Conservation (phyloP, 352 stramenopile species). For the Phytophthora cryptogea region DNA sequence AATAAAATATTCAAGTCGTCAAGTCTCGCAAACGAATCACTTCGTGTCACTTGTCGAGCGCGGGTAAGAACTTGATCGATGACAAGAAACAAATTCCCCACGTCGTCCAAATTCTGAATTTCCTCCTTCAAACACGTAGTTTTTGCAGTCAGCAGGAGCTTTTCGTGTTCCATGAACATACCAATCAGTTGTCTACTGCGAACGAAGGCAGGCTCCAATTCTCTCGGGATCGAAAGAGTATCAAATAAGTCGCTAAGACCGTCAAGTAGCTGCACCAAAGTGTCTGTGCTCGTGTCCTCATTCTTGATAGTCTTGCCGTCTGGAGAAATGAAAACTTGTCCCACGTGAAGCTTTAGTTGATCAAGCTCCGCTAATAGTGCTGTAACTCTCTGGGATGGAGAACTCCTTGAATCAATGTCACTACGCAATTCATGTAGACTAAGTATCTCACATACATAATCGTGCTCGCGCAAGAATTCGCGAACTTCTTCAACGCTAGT, state of each 20-base stretch:
- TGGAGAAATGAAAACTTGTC: slow-evolving; percentile 14
- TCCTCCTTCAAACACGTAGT: slow-evolving; percentile 23
- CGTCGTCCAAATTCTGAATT: slow-evolving; percentile 26
- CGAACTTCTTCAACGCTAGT: slow-evolving; percentile 29
- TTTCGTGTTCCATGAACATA: slow-evolving; percentile 28
- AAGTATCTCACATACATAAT: slow-evolving; percentile 21
- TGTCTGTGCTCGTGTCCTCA: slow-evolving; percentile 1
- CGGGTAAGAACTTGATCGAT: slow-evolving; percentile 29
- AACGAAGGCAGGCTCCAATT: slow-evolving; percentile 17
- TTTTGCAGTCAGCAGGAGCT: slow-evolving; percentile 22
- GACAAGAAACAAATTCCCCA: slow-evolving; percentile 15
- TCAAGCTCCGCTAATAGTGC: slow-evolving; percentile 10
- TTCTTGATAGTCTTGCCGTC: background rate
- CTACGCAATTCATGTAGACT: background rate
- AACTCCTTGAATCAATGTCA: background rate
- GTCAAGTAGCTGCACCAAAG: slow-evolving; percentile 10
- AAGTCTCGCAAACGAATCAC: slow-evolving; percentile 18
- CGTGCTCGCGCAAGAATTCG: slow-evolving; percentile 29
- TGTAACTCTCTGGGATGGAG: slow-evolving; percentile 16
- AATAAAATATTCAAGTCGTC: slow-evolving; percentile 26
- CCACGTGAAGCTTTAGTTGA: slow-evolving; percentile 20
- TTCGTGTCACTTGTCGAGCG: slow-evolving; percentile 28
- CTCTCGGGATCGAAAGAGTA: slow-evolving; percentile 18
- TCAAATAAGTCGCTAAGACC: slow-evolving; percentile 18
- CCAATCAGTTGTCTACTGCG: slow-evolving; percentile 18